Evolutionary conservation across 176 grass and related monocot genomes (phyloP).

Genomic region (Hordeum vulgare): MorexV3_pseudomolecules_assembly NC_058521.1:479038228-479038727

Average conservation of each 20-base stretch:
- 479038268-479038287: constrained; percentile 17
- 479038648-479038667: background rate
- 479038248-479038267: background rate
- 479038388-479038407: constrained; percentile 80
- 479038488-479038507: constrained; percentile 72
- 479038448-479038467: constrained; percentile 90
- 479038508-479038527: constrained; percentile 75
- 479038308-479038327: constrained; percentile 76
- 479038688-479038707: background rate
- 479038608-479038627: background rate
- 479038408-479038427: constrained; percentile 94
- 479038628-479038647: background rate
- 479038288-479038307: constrained; percentile 95
- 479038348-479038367: constrained; percentile 91
- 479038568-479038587: background rate
- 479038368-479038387: constrained; percentile 83
- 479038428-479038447: constrained; percentile 92
- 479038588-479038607: background rate
- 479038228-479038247: background rate
- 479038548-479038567: background rate
- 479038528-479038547: constrained; percentile 16
- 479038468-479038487: constrained; percentile 80
- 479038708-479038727: background rate
- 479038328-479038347: constrained; percentile 92
- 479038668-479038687: background rate